Evolutionary conservation across 2,329 filamentous ascomycete species (phyloP), one percentile per base, ranked within the genome.

Genomic region (Beauveria pseudobassiana): DNA sequence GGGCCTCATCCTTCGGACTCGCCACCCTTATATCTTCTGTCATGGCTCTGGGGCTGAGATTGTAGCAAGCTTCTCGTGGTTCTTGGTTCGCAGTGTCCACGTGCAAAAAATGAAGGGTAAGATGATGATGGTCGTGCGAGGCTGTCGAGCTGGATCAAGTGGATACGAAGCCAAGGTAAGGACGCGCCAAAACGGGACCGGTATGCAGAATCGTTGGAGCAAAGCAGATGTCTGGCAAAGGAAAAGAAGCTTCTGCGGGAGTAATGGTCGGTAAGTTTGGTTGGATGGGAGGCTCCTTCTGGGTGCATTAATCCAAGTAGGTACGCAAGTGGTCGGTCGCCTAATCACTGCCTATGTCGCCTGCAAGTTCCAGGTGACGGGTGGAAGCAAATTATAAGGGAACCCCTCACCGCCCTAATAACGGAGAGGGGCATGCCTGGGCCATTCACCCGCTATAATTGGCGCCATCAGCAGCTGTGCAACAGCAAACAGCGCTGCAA

Each of bases 21-120:
- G 71, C 72, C 67, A 72, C 73, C 69, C 73, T 76, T 61, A 70
- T 68, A 63, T 78, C 75, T 71, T 79, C 78, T 65, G 77, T 72
- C 78, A 81, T 81, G 71, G 67, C 72, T 63, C 20, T 24, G 49
- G 22, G 34, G 18, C 55, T 26, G 55, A 28, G 30, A 14, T 6
- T 14, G 16, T 14, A 16, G n/a, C 16, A 12, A n/a, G 24, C 28
- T 54, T 22, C 14, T 54, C 28, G 16, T 26, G 5, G 50, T 43
- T 28, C 42, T 26, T 42, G 40, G 9, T 18, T 48, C 24, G 20
- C 10, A 20, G 20, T 49, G 52, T 62, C 24, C 59, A 56, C 52
- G 59, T 56, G 52, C 30, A 48, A 46, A 52, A 46, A 26, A 12
- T 5, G 12, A 16, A 38, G 34, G 34, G 34, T 10, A 43, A 28